Percentiles rank a stretch among this genome's conserved stretches.
These are phyloP conservation scores for Solanum gandarillasii DNA, from an alignment of 257 asterid species.

Conservation along the genomic window DNA sequence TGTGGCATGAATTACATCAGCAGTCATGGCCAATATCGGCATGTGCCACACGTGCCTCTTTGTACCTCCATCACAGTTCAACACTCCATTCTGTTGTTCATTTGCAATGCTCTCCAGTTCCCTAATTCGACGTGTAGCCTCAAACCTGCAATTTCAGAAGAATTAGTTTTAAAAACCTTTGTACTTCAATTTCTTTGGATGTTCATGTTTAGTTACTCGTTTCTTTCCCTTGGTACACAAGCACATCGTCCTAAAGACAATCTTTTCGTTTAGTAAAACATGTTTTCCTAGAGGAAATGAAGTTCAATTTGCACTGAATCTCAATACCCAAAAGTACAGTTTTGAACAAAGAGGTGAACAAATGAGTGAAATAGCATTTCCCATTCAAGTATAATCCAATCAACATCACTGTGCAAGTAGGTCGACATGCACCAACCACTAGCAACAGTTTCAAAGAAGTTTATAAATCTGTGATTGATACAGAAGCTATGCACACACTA, in stretches of 20 bases:
- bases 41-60: slow-evolving; percentile 38
- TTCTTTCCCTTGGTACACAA: not conserved
- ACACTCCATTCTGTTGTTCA: slow-evolving; percentile 15
- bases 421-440: not conserved
- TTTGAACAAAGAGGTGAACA: not conserved
- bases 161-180: not conserved
- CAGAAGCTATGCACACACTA: not conserved
- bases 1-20: slow-evolving; percentile 83
- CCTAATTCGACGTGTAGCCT: slow-evolving; percentile 69
- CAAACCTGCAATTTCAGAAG: slow-evolving; percentile 43
- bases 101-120: slow-evolving; percentile 56
- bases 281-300: not conserved
- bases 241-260: not conserved
- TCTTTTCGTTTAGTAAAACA: not conserved
- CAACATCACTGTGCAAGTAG: not conserved
- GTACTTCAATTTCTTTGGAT: not conserved
- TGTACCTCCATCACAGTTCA: not conserved
- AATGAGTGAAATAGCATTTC: not conserved
- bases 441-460: not conserved
- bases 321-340: not conserved
- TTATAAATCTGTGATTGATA: not conserved
- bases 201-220: not conserved
- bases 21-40: slow-evolving; percentile 91
- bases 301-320: not conserved
- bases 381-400: not conserved